Conservation (phyloP, 148 eudicot genomes). For the Persicaria tinctoria region DNA sequence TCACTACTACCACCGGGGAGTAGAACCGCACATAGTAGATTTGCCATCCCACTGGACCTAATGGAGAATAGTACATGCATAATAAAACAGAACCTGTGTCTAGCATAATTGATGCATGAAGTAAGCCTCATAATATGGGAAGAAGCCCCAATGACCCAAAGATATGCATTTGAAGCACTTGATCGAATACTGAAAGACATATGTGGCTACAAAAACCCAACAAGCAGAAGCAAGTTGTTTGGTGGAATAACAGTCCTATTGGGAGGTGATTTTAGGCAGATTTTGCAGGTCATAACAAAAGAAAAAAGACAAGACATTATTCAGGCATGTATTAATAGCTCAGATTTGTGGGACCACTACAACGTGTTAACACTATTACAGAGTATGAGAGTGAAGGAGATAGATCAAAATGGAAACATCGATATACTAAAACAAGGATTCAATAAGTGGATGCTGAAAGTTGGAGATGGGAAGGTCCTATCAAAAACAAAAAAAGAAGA, state of each 20-base stretch:
- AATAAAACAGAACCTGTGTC: too few relatives aligned
- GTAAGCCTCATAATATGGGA: not conserved
- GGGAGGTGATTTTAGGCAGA: not conserved
- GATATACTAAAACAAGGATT: not conserved
- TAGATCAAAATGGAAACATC: not conserved
- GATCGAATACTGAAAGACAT: constrained; percentile 11
- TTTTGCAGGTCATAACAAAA: constrained; percentile 10
- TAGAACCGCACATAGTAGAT: too few relatives aligned
- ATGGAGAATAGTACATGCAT: too few relatives aligned
- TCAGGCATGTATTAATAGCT: too few relatives aligned
- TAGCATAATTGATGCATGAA: too few relatives aligned
- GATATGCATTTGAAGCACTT: constrained; percentile 11
- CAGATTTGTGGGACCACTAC: not conserved
- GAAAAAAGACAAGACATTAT: not conserved
- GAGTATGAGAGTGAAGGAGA: constrained; percentile 1
- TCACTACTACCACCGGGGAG: too few relatives aligned
- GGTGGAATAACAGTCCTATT: constrained; percentile 11
- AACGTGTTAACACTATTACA: not conserved
- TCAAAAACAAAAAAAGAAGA: too few relatives aligned
- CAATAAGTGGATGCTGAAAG: constrained; percentile 10
- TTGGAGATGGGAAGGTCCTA: not conserved
- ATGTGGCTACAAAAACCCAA: not conserved
- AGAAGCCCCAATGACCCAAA: constrained; percentile 19
- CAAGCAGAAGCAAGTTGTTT: not conserved
- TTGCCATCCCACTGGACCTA: too few relatives aligned